phyloP scores from a whole-genome alignment of 331 rosid species.

The Malus hybrid region DNA sequence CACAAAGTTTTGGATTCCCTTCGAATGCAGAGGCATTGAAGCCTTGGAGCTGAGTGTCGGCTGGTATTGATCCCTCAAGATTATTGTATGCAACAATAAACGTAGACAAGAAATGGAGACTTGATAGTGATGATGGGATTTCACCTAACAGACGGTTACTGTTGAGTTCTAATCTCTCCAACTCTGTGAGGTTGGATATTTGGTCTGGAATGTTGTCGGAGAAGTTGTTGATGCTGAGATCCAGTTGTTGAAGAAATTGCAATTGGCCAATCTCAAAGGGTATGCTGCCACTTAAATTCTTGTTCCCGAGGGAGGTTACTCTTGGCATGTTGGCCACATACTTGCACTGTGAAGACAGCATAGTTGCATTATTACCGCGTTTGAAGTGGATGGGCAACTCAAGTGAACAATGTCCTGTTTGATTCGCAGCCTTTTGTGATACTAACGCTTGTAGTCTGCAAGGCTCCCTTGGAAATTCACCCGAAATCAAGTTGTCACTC shows the following conservation, averaged over 20 bases:
- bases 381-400: neutral
- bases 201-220: neutral
- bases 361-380: too few relatives aligned
- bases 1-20: neutral
- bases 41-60: neutral
- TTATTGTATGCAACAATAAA: neutral
- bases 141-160: neutral
- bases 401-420: too few relatives aligned
- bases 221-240: neutral
- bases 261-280: too few relatives aligned
- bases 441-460: neutral
- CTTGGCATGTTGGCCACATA: too few relatives aligned
- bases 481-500: neutral
- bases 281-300: too few relatives aligned
- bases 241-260: too few relatives aligned
- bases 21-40: neutral
- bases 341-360: rapidly evolving
- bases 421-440: too few relatives aligned
- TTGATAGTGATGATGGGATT: neutral
- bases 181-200: neutral
- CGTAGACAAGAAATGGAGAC: neutral
- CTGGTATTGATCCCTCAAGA: neutral
- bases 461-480: neutral
- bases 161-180: neutral
- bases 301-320: rapidly evolving